phyloP scores from a whole-genome alignment of 164 flowering plant genomes.

The Stephania yunnanensis region DNA sequence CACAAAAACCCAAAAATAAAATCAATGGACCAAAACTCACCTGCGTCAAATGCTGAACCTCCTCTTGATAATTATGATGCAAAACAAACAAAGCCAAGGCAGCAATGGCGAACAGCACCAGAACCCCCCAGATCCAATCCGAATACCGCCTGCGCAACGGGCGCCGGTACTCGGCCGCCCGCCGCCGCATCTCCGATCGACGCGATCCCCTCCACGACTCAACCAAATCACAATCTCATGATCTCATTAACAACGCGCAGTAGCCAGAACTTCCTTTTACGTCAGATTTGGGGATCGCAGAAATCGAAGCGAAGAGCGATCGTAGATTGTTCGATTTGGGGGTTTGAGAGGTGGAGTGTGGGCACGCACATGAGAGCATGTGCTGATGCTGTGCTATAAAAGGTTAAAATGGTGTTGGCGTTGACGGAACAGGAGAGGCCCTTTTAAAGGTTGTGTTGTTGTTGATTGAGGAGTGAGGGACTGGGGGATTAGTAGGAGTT shows the following conservation, averaged over 20 bases:
- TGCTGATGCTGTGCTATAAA: background rate
- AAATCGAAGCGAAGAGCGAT: background rate
- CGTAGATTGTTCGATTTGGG: background rate
- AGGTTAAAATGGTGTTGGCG: background rate
- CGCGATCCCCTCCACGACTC: slow-evolving; percentile 28
- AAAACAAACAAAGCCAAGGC: slow-evolving; percentile 61
- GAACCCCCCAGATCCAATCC: slow-evolving; percentile 77
- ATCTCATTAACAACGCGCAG: background rate
- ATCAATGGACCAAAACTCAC: slow-evolving; percentile 4
- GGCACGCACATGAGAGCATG: background rate
- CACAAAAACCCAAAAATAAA: background rate
- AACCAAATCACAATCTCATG: slow-evolving; percentile 26
- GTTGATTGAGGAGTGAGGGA: background rate
- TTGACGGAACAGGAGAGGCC: background rate
- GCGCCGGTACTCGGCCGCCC: slow-evolving; percentile 88
- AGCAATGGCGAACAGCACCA: slow-evolving; percentile 51
- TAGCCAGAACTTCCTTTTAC: background rate
- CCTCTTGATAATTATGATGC: slow-evolving; percentile 69
- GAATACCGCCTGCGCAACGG: slow-evolving; percentile 68
- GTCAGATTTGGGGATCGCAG: background rate
- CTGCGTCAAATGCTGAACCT: slow-evolving; percentile 15
- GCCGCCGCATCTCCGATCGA: slow-evolving; percentile 55
- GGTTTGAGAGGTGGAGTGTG: background rate
- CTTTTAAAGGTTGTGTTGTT: background rate
- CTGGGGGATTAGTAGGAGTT: too few species aligned